These are phyloP conservation scores for Microcos paniculata DNA, from an alignment of 345 rosid genomes.

Conservation along the genomic window DNA sequence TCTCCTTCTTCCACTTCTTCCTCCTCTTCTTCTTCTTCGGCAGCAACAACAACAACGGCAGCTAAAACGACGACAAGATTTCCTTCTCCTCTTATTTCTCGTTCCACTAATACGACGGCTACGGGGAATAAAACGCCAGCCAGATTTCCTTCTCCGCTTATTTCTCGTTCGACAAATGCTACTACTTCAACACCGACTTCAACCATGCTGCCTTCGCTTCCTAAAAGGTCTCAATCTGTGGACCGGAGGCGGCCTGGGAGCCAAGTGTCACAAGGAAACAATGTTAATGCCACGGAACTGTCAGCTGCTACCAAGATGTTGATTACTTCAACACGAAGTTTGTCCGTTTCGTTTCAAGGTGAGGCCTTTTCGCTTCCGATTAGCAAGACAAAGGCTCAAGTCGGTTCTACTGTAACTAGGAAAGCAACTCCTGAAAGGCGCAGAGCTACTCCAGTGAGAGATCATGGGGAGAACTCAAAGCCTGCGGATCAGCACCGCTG, in stretches of 20 bases:
- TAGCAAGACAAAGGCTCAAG: slow-evolving; percentile 66
- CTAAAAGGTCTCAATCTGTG: slow-evolving; percentile 84
- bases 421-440: slow-evolving; percentile 66
- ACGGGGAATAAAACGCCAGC: slow-evolving; percentile 24
- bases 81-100: slow-evolving; percentile 40
- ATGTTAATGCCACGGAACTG: slow-evolving; percentile 38
- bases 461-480: slow-evolving; percentile 61
- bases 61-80: slow-evolving; percentile 23
- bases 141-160: slow-evolving; percentile 64
- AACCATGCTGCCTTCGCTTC: slow-evolving; percentile 33
- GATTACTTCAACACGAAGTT: slow-evolving; percentile 82
- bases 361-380: slow-evolving; percentile 85
- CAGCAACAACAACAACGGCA: slow-evolving; percentile 37
- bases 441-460: slow-evolving; percentile 54
- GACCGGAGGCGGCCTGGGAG: slow-evolving; percentile 59
- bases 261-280: slow-evolving; percentile 33
- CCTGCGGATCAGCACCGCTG: slow-evolving; percentile 62
- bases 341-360: slow-evolving; percentile 93
- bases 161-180: slow-evolving; percentile 53
- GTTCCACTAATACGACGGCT: slow-evolving; percentile 22
- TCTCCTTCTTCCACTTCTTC: slow-evolving; percentile 69
- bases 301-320: slow-evolving; percentile 70
- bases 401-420: slow-evolving; percentile 39
- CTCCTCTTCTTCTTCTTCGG: slow-evolving; percentile 39
- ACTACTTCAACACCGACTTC: slow-evolving; percentile 29